Base-by-base conservation (phyloP, 2,329 filamentous ascomycete genomes). In the Xylogone sp. region DNA sequence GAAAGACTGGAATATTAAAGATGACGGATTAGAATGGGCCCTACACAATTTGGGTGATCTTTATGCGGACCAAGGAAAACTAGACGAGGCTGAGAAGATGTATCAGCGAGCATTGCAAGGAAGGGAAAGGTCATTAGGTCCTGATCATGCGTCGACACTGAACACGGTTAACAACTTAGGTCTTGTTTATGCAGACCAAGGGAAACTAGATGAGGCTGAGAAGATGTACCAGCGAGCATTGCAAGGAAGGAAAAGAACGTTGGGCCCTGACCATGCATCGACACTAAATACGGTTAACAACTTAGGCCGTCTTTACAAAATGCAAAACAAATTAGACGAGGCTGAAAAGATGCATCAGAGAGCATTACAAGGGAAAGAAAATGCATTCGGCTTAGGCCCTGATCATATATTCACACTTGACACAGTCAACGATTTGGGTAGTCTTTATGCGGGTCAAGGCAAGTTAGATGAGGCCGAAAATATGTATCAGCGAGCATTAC, bases 361-460 rank as follows among this genome's bases (percentile, higher is more conserved):
- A 39, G 53, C 53, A 45, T 27, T 54, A 21, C 2, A 53, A 48
- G 45, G 55, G 20, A 7, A 47, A 2, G 60, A 65, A 54, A 57
- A 59, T 49, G 52, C 46, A 8, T 43, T 59, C 8, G 61, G 60
- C 34, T 43, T 59, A 9, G 61, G 60, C 34, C 43, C 51, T 10
- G 50, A 58, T 42, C 59, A 64, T 48, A 53, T 48, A 19, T 59
- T 49, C 34, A 62, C 62, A 46, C 52, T 65, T 18, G 31, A 48
- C 16, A 59, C 58, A 12, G 55, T 45, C 43, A 45, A 45, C 18
- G 18, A 45, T 45, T 21, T 45, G 18, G 43, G 43, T 19, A 5
- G 10, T n/a, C 21, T 46, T 42, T 42, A 46, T 20, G 5, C 18
- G 2, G 13, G 45, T 22, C 24, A 42, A 22, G 24, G 43, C 18